Evolutionary conservation across 2,329 filamentous ascomycete species (phyloP).

Genomic region (Aulographum hederae): DNA sequence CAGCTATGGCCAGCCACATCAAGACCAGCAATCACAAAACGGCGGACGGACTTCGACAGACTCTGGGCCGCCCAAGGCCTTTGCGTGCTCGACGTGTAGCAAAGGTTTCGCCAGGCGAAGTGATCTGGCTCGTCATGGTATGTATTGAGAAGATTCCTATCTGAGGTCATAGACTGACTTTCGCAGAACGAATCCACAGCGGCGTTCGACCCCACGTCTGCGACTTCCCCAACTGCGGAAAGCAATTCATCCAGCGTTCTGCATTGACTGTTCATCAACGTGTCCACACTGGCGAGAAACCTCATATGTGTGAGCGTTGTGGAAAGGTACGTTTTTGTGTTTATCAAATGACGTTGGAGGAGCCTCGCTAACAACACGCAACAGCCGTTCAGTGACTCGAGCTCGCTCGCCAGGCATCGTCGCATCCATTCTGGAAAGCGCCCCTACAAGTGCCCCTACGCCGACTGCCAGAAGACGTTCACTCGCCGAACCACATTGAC

Average conservation of each 20-base stretch:
- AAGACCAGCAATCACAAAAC: slow-evolving; percentile 14
- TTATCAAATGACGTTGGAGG: slow-evolving; percentile 1
- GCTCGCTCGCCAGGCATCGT: slow-evolving; percentile 79
- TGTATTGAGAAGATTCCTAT: slow-evolving; percentile 15
- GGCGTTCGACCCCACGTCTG: slow-evolving; percentile 83
- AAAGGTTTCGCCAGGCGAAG: slow-evolving; percentile 89
- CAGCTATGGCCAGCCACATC: slow-evolving; percentile 12
- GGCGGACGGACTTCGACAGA: slow-evolving; percentile 15
- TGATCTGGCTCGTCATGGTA: slow-evolving; percentile 88
- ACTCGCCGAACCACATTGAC: slow-evolving; percentile 89
- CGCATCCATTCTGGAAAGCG: slow-evolving; percentile 90
- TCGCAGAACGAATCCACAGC: slow-evolving; percentile 79
- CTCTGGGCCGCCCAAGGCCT: slow-evolving; percentile 49
- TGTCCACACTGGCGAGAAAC: slow-evolving; percentile 95
- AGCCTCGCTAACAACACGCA: slow-evolving; percentile 10
- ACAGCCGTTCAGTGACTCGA: slow-evolving; percentile 90
- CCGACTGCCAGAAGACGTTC: slow-evolving; percentile 96
- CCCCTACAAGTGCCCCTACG: slow-evolving; percentile 94
- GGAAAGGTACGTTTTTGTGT: slow-evolving; percentile 59
- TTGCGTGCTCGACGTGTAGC: slow-evolving; percentile 72
- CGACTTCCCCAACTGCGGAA: slow-evolving; percentile 74
- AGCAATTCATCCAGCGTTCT: slow-evolving; percentile 93
- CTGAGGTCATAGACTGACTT: neutral
- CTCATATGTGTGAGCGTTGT: slow-evolving; percentile 92
- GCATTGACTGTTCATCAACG: slow-evolving; percentile 89